Base-by-base conservation (phyloP, 371 early-diverging fungal genomes). In the Phascolomyces articulosus region DNA sequence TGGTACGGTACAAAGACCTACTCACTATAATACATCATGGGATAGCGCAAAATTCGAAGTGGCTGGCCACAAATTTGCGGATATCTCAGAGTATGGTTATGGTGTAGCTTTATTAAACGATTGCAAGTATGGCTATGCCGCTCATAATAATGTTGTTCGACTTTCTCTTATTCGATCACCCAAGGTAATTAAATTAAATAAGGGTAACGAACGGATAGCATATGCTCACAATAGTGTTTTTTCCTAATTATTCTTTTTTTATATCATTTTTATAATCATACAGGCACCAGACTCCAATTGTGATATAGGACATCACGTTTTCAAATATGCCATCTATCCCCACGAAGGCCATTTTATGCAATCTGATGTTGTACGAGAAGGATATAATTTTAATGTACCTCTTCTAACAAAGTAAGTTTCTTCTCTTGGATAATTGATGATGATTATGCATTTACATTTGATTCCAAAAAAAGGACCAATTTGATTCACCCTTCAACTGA, bases 81-180 rank as follows among this genome's bases (percentile, higher is more conserved):
- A 98, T 68, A 81, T 96, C n/a, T 95, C 95, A 0, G 98, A 98
- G 68, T 88, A 84, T 53, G 96, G 95, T 2, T 97, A 93, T 73
- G 99, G 99, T 49, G 91, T 96, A 21, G 90, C 97, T 0, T 71
- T 98, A 57, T 67, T 97, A 60, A 98, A 95, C 69, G 97, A 98
- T 73, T 90, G 94, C 89, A 96, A 93, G 65, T 95, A 93, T 67
- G 92, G 93, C 8, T 94, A 93, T 76, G 85, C 96, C 0, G 90
- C 90, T 27, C 89, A 93, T 56, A 31, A 80, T 10, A 93, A 93
- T 59, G 80, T 87, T 1, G 96, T 97, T 84, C 74, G 93, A 0
- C 74, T 98, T 55, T 91, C 94, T 1, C 67, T 98, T 18, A 73
- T 98, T 41, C 85, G 96, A 6, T 76, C 96, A 0, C 95, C 98